Conservation (phyloP, 2,329 filamentous ascomycete species). For the Fusarium sterilihyphosum region DNA sequence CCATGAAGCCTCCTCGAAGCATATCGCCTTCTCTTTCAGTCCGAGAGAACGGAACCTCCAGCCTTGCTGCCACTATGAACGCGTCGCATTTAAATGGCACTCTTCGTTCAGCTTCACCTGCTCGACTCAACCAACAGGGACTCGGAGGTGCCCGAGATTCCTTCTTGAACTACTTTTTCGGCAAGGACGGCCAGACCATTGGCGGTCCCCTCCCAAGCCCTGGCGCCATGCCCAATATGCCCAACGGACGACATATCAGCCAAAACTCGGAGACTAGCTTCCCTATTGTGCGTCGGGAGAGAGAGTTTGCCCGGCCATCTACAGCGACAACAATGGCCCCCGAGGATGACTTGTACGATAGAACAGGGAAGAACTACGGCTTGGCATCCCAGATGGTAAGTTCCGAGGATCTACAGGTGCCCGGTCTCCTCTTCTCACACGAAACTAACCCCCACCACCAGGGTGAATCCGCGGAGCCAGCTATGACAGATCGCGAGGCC, state of each 20-base stretch:
- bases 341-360: conserved; percentile 56
- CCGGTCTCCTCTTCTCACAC: conserved; percentile 17
- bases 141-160: conserved; percentile 80
- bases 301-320: conserved; percentile 64
- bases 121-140: conserved; percentile 65
- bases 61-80: conserved; percentile 69
- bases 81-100: conserved; percentile 61
- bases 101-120: conserved; percentile 50
- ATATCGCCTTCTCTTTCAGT: conserved; percentile 78
- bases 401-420: conserved; percentile 34
- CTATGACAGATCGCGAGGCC: conserved; percentile 92
- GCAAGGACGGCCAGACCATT: conserved; percentile 78
- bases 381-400: conserved; percentile 69
- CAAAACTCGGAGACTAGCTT: conserved; percentile 84
- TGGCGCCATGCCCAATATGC: conserved; percentile 35
- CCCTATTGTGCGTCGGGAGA: conserved; percentile 80
- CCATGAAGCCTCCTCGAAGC: conserved; percentile 68
- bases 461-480: conserved; percentile 77
- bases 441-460: conserved; percentile 46
- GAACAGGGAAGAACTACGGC: conserved; percentile 51
- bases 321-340: conserved; percentile 47
- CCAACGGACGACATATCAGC: conserved; percentile 72
- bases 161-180: conserved; percentile 98
- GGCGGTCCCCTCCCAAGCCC: conserved; percentile 51
- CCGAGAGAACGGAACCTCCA: conserved; percentile 70